Evolutionary conservation across 805 yeast species (phyloP).

Genomic region (Schwanniomyces vanrijiae): DNA sequence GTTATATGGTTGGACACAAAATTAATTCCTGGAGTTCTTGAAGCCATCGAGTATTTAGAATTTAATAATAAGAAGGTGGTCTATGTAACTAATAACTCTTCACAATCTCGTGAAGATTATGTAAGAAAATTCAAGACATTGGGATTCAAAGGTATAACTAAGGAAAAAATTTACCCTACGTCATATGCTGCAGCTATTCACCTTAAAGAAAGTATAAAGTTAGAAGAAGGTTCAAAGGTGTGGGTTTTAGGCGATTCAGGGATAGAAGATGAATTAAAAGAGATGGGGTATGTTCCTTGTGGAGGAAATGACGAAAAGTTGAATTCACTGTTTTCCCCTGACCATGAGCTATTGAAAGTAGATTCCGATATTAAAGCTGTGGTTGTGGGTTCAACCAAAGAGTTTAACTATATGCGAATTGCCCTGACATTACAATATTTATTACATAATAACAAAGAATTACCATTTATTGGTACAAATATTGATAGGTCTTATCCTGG

Average conservation of each 20-base stretch:
- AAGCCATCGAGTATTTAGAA: conserved; percentile 22
- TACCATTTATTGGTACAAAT: conserved; percentile 41
- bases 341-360: conserved; percentile 25
- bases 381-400: conserved; percentile 39
- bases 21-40: conserved; percentile 32
- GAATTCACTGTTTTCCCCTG: conserved; percentile 23
- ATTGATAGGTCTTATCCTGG: conserved; percentile 44
- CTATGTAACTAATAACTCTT: conserved; percentile 40
- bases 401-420: conserved; percentile 36
- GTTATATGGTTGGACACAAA: conserved; percentile 40
- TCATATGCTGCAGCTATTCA: conserved; percentile 36
- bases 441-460: conserved; percentile 24
- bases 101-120: conserved; percentile 34
- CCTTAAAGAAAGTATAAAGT: conserved; percentile 19
- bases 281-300: conserved; percentile 31
- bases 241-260: conserved; percentile 44
- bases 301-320: conserved; percentile 34
- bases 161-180: conserved; percentile 34
- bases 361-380: conserved; percentile 42
- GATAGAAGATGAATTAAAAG: conserved; percentile 33
- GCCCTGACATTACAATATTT: conserved; percentile 39
- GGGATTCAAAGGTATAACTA: conserved; percentile 28
- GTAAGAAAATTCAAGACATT: conserved; percentile 29
- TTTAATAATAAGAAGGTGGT: conserved; percentile 24
- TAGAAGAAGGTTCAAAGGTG: conserved; percentile 31